These are phyloP conservation scores for Somion occarium DNA, from an alignment of 1,284 basidiomycete genomes.

Conservation along the genomic window DNA sequence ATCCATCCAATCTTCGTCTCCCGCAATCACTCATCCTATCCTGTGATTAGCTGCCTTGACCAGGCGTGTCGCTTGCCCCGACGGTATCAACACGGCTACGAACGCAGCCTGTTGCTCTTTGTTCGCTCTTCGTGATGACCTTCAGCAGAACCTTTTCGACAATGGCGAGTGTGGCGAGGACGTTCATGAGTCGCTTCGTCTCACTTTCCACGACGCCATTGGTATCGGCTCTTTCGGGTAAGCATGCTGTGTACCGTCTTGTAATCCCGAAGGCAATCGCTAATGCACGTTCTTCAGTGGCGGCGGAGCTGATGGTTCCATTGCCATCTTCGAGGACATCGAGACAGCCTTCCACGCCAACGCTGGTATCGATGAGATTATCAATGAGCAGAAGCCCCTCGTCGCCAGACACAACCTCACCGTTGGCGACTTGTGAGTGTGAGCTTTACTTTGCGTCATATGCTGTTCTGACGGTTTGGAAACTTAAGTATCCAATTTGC, in stretches of 20 bases:
- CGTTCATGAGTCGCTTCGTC: constrained; percentile 6
- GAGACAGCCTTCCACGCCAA: constrained; percentile 17
- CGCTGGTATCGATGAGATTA: constrained; percentile 21
- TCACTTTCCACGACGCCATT: constrained; percentile 8
- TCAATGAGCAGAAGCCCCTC: constrained; percentile 18
- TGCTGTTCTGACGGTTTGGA: background rate
- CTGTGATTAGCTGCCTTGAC: constrained; percentile 6
- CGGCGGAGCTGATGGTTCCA: constrained; percentile 8
- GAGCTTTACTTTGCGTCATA: background rate
- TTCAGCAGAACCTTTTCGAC: constrained; percentile 7
- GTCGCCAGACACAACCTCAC: constrained; percentile 19
- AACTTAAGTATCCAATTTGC: constrained; percentile 22
- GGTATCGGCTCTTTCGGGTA: constrained; percentile 3
- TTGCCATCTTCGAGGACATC: constrained; percentile 14
- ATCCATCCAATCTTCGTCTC: background rate
- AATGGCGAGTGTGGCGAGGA: constrained; percentile 4
- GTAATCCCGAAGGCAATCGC: background rate
- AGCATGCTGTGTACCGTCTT: too few species aligned
- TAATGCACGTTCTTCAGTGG: too few species aligned
- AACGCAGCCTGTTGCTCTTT: constrained; percentile 21
- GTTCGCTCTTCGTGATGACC: constrained; percentile 6
- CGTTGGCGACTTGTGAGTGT: constrained; percentile 21
- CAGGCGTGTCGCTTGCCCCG: constrained; percentile 9
- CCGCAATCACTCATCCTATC: background rate
- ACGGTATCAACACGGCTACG: constrained; percentile 19